Percentiles rank a stretch among this genome's conserved stretches.
Evolutionary conservation across 345 rosid genomes (phyloP).

Genomic region (Rhizophora apiculata): DNA sequence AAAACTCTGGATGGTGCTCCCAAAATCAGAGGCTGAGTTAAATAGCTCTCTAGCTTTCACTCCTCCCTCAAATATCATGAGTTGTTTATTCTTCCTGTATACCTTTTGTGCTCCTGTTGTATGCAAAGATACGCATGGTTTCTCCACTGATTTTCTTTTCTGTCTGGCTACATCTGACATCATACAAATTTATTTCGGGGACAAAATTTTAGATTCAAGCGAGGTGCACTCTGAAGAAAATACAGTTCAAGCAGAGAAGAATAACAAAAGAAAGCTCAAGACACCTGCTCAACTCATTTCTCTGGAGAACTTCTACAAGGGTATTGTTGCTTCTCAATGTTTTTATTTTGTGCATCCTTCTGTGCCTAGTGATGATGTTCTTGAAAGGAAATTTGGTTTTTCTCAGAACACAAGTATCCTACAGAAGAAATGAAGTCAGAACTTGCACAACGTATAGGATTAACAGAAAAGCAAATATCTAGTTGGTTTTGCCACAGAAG

Average conservation of each 20-base stretch:
- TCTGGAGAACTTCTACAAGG: constrained; percentile 72
- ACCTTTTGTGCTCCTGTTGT: neutral
- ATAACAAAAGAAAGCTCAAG: constrained; percentile 58
- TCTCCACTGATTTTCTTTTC: neutral
- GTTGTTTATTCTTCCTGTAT: neutral
- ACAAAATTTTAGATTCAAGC: constrained; percentile 44
- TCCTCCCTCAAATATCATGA: neutral
- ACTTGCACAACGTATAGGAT: constrained; percentile 60
- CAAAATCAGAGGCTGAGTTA: neutral
- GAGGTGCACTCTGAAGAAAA: constrained; percentile 61
- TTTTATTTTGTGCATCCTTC: constrained; percentile 17
- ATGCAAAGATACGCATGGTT: neutral
- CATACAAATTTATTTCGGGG: constrained; percentile 1
- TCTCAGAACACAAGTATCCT: constrained; percentile 74
- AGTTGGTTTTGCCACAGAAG: constrained; percentile 99
- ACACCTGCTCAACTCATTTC: constrained; percentile 72
- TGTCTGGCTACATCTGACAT: neutral
- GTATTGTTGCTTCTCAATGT: constrained; percentile 35
- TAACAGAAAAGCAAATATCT: constrained; percentile 93
- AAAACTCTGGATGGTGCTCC: neutral
- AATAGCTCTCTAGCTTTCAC: neutral
- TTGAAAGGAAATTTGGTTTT: constrained; percentile 9
- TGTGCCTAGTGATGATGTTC: constrained; percentile 8
- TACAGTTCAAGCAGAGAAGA: constrained; percentile 52
- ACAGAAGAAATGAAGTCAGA: constrained; percentile 71